A percentile compares a stretch with the other conserved stretches of the same genome.
Evolutionary conservation across 495 filamentous ascomycete genomes (phyloP).

Genomic region (Platismatia glauca): DNA sequence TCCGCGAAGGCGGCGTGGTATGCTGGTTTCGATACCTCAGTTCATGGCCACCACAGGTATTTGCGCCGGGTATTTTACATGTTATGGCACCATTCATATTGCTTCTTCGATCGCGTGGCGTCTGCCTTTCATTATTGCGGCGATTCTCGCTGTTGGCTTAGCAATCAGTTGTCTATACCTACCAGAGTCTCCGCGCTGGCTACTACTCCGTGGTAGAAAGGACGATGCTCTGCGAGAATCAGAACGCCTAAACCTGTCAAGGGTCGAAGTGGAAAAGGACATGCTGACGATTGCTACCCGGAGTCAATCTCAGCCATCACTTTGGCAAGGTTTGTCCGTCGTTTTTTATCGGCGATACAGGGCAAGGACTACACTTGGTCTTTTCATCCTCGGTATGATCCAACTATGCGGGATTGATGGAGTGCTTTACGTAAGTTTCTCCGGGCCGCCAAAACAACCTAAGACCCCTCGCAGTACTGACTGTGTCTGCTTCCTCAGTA

Average conservation of each 20-base stretch:
- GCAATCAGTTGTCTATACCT: conserved; percentile 33
- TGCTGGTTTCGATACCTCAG: conserved; percentile 48
- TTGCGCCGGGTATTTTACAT: conserved; percentile 51
- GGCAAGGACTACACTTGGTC: conserved; percentile 33
- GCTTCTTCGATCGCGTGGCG: conserved; percentile 50
- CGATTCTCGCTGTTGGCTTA: conserved; percentile 30
- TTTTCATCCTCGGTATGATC: conserved; percentile 40
- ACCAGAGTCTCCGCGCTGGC: conserved; percentile 43
- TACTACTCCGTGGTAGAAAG: conserved; percentile 33
- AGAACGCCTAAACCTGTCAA: conserved; percentile 40
- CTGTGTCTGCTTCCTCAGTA: conserved; percentile 30
- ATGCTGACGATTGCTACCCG: background rate
- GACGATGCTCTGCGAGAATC: conserved; percentile 32
- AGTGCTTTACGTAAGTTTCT: conserved; percentile 41
- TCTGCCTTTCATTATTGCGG: conserved; percentile 34
- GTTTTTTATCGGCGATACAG: conserved; percentile 31
- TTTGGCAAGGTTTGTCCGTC: background rate
- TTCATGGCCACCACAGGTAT: conserved; percentile 45
- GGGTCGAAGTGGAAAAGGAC: conserved; percentile 43
- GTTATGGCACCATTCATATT: conserved; percentile 47
- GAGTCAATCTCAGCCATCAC: background rate
- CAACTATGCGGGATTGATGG: conserved; percentile 43
- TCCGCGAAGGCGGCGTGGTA: conserved; percentile 42
- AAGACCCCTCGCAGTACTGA: background rate
- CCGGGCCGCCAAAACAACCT: background rate